Percentiles rank a stretch among this genome's conserved stretches.
These are phyloP conservation scores for Hortiboletus campestris DNA, from an alignment of 768 basidiomycete genomes.

Conservation along the genomic window DNA sequence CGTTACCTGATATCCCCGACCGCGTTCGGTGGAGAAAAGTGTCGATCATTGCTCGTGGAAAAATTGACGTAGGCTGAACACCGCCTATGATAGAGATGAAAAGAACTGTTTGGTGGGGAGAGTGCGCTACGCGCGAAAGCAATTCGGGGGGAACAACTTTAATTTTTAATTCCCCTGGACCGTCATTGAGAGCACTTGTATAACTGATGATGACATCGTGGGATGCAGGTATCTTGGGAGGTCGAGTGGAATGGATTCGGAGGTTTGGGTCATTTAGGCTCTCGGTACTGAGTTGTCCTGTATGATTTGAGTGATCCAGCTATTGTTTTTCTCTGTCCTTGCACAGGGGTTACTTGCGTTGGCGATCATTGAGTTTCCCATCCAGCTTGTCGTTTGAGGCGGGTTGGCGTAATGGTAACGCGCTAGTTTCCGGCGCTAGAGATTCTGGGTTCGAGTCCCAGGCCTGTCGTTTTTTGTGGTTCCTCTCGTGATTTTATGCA, in stretches of 20 bases:
- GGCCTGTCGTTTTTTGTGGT: constrained; percentile 48
- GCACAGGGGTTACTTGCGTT: background rate
- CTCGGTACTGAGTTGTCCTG: background rate
- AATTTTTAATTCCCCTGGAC: background rate
- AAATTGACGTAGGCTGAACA: constrained; percentile 1
- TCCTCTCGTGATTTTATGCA: background rate
- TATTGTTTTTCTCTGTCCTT: no score
- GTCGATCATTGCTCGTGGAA: constrained; percentile 21
- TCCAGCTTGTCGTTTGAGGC: constrained; percentile 22
- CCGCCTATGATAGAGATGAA: background rate
- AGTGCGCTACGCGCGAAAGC: no score
- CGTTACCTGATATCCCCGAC: no score
- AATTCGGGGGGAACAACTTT: background rate
- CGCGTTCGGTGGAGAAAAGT: background rate
- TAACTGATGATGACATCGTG: background rate
- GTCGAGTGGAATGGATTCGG: background rate
- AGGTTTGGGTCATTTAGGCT: background rate
- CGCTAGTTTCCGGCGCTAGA: constrained; percentile 65
- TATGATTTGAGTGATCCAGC: background rate
- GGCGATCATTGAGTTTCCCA: background rate
- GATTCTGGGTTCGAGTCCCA: constrained; percentile 64
- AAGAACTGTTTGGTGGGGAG: background rate
- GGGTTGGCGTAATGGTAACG: constrained; percentile 67
- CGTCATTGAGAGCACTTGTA: background rate
- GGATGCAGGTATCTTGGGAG: background rate